Evolutionary conservation across 129 eudicot species (phyloP).

Genomic region (Tagetes patula): DNA sequence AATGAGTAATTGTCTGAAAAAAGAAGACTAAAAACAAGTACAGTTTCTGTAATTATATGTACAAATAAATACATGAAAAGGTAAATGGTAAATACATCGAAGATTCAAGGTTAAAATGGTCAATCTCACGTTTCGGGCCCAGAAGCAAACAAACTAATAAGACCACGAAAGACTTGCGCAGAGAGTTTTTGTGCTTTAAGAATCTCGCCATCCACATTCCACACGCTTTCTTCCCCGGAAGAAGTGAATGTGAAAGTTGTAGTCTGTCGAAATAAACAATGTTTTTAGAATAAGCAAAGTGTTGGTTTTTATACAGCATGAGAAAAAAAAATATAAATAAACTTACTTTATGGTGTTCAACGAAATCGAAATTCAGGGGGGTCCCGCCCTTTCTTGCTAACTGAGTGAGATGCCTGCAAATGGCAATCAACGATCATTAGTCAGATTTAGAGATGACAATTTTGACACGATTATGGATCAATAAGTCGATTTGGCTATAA

Average conservation of each 20-base stretch:
- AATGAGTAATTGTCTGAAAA: conserved; percentile 17
- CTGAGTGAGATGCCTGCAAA: conserved; percentile 82
- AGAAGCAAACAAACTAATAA: conserved; percentile 77
- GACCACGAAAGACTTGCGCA: conserved; percentile 94
- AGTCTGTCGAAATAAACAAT: conserved; percentile 47
- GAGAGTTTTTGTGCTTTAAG: conserved; percentile 83
- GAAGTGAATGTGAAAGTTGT: conserved; percentile 88
- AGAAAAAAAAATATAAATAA: background rate
- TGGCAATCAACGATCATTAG: conserved; percentile 15
- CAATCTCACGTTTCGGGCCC: conserved; percentile 66
- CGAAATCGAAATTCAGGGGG: conserved; percentile 80
- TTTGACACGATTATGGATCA: background rate
- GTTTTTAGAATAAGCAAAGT: background rate
- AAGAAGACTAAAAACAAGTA: background rate
- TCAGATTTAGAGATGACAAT: background rate
- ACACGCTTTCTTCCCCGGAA: conserved; percentile 73
- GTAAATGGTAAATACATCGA: background rate
- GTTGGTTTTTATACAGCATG: background rate
- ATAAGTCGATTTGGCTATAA: background rate
- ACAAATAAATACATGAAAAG: conserved; percentile 23
- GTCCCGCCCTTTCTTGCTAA: conserved; percentile 79
- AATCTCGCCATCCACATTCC: conserved; percentile 98
- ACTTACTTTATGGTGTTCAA: conserved; percentile 89
- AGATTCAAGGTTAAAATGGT: background rate
- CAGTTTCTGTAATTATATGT: conserved; percentile 12